Percentiles rank a stretch among this genome's conserved stretches.
These are phyloP conservation scores for Trichophyton simii DNA, from an alignment of 2,329 filamentous ascomycete genomes.

Conservation along the genomic window DNA sequence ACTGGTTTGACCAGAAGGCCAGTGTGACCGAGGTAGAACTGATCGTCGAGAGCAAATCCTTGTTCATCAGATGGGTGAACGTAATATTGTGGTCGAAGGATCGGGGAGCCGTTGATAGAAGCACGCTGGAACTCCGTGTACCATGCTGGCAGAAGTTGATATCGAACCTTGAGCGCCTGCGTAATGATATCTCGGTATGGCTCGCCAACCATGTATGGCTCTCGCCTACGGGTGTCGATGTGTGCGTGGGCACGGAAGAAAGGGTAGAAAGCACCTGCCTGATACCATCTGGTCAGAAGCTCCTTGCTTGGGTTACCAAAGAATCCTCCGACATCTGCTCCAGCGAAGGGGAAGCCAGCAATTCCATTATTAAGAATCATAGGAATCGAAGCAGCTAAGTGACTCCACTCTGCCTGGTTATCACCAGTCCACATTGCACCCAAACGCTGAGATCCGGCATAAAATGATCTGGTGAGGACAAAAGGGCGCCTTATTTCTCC, in stretches of 20 bases:
- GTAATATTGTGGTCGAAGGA: slow-evolving; percentile 86
- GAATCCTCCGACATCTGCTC: slow-evolving; percentile 93
- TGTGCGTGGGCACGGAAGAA: slow-evolving; percentile 97
- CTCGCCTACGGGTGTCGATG: slow-evolving; percentile 85
- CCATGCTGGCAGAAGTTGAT: slow-evolving; percentile 82
- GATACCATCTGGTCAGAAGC: slow-evolving; percentile 87
- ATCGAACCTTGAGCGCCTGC: slow-evolving; percentile 74
- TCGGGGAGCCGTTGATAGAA: slow-evolving; percentile 67
- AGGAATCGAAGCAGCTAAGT: slow-evolving; percentile 76
- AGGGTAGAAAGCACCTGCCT: slow-evolving; percentile 90
- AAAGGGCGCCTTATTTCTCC: slow-evolving; percentile 79
- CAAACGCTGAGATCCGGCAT: slow-evolving; percentile 73
- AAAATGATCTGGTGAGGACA: slow-evolving; percentile 85
- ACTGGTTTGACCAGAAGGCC: slow-evolving; percentile 90
- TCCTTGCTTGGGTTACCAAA: slow-evolving; percentile 95
- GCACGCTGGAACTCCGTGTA: slow-evolving; percentile 95
- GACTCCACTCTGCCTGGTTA: slow-evolving; percentile 86
- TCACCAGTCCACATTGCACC: slow-evolving; percentile 99
- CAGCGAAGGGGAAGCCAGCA: slow-evolving; percentile 82
- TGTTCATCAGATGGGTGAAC: slow-evolving; percentile 74
- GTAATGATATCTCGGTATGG: slow-evolving; percentile 80
- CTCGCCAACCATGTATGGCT: slow-evolving; percentile 78
- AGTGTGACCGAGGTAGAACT: slow-evolving; percentile 79
- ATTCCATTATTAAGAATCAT: slow-evolving; percentile 93
- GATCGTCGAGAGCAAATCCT: slow-evolving; percentile 82